Percentiles rank a stretch among this genome's conserved stretches.
phyloP scores from a whole-genome alignment of 1,139 yeast genomes.

The Yamadazyma oceani region DNA sequence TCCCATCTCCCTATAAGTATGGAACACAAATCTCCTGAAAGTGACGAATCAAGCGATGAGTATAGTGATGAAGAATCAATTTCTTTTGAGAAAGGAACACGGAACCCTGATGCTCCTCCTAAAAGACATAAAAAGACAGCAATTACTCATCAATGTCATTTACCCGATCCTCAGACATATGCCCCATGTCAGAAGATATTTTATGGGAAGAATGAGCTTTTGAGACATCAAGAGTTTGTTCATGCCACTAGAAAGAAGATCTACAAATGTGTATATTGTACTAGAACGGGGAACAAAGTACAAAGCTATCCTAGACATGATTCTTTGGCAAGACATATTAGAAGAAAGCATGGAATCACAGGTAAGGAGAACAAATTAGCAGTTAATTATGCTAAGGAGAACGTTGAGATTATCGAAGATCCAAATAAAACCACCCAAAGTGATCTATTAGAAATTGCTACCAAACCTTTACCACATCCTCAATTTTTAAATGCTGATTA shows the following conservation, averaged over 20 bases:
- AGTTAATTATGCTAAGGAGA: conserved; percentile 48
- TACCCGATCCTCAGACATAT: conserved; percentile 34
- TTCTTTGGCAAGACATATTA: conserved; percentile 46
- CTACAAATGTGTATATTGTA: conserved; percentile 45
- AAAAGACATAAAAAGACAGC: conserved; percentile 4
- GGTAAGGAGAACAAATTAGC: conserved; percentile 50
- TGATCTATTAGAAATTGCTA: conserved; percentile 14
- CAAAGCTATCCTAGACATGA: conserved; percentile 50
- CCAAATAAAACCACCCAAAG: conserved; percentile 11
- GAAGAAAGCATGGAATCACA: conserved; percentile 47
- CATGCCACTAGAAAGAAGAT: conserved; percentile 48
- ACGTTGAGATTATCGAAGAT: conserved; percentile 42
- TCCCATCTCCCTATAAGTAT: neutral
- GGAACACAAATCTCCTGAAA: neutral
- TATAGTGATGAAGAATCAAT: conserved; percentile 9
- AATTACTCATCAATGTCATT: conserved; percentile 46
- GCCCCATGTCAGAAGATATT: conserved; percentile 41
- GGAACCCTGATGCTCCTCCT: conserved; percentile 9
- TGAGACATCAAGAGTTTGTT: conserved; percentile 49
- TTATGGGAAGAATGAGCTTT: conserved; percentile 46
- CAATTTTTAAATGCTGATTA: conserved; percentile 31
- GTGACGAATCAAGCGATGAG: conserved; percentile 2
- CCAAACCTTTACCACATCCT: conserved; percentile 33
- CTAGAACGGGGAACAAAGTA: conserved; percentile 35
- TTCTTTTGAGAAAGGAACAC: conserved; percentile 7